Evolutionary conservation across 139 green algal genomes (phyloP).

Genomic region (Closterium sp.): DNA sequence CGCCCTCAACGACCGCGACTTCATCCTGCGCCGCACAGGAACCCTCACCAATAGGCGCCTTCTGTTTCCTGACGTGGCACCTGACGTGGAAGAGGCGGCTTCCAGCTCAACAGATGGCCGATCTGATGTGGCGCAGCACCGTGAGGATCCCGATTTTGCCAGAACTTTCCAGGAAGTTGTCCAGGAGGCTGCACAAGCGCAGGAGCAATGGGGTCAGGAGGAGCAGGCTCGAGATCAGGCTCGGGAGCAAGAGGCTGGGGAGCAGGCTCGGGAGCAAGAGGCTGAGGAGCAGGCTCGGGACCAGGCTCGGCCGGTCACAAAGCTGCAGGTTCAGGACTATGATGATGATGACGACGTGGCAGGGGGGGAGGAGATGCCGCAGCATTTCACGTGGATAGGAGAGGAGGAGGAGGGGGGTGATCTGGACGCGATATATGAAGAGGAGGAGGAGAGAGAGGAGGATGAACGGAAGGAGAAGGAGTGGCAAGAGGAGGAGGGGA

Average conservation of each 20-base stretch:
- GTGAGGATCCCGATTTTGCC: not conserved
- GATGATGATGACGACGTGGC: not conserved
- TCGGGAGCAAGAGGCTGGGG: no score
- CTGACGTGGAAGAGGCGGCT: not conserved
- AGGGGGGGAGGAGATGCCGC: not conserved
- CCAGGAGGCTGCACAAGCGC: not conserved
- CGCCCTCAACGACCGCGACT: not conserved
- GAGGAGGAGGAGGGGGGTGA: not conserved
- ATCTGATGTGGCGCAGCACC: not conserved
- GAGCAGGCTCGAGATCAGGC: not conserved
- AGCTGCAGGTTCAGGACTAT: not conserved
- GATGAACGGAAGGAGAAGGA: not conserved
- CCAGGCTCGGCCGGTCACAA: not conserved
- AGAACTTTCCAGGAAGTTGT: not conserved
- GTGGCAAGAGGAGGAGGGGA: not conserved
- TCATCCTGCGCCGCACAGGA: not conserved
- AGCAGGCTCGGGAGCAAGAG: no score
- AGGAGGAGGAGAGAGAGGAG: not conserved
- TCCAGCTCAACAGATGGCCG: not conserved
- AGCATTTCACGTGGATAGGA: not conserved
- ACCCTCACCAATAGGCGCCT: not conserved
- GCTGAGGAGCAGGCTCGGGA: not conserved
- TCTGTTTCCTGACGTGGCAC: not conserved
- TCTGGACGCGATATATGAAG: not conserved
- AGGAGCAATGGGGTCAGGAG: not conserved